A percentile compares a stretch with the other conserved stretches of the same genome.
These are phyloP conservation scores for Pterocarpus macrocarpus DNA, from an alignment of 306 rosid genomes.

Conservation along the genomic window DNA sequence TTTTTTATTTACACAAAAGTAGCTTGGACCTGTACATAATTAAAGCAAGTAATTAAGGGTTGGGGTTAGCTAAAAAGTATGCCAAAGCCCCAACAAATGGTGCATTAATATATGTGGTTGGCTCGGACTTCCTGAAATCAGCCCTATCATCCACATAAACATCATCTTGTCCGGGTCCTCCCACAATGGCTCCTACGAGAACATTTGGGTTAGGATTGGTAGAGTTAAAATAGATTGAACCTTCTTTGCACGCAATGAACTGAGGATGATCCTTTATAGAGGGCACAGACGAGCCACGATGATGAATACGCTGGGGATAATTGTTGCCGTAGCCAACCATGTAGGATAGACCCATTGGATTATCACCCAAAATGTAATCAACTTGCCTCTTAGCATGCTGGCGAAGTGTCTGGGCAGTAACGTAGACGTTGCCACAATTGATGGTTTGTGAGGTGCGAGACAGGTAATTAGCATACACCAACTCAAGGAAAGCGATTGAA, in stretches of 20 bases:
- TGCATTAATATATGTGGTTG: slow-evolving; percentile 94
- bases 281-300: slow-evolving; percentile 87
- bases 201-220: slow-evolving; percentile 78
- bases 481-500: slow-evolving; percentile 76
- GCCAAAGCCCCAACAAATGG: slow-evolving; percentile 91
- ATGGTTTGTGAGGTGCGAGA: slow-evolving; percentile 67
- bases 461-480: slow-evolving; percentile 81
- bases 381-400: slow-evolving; percentile 78
- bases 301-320: slow-evolving; percentile 85
- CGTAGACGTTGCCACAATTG: slow-evolving; percentile 73
- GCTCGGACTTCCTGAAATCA: slow-evolving; percentile 81
- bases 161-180: slow-evolving; percentile 89
- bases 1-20: slow-evolving; percentile 36
- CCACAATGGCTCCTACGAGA: slow-evolving; percentile 84
- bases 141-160: slow-evolving; percentile 74
- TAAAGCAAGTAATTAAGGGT: slow-evolving; percentile 31
- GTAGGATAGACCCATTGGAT: slow-evolving; percentile 82
- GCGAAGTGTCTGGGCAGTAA: slow-evolving; percentile 71
- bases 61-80: slow-evolving; percentile 75
- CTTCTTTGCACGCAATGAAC: slow-evolving; percentile 78
- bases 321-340: slow-evolving; percentile 84
- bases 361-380: slow-evolving; percentile 85
- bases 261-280: slow-evolving; percentile 83
- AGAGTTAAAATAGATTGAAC: slow-evolving; percentile 78
- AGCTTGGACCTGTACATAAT: slow-evolving; percentile 18